Evolutionary conservation across 768 basidiomycete species (phyloP).

Genomic region (Naganishia randhawae): DNA sequence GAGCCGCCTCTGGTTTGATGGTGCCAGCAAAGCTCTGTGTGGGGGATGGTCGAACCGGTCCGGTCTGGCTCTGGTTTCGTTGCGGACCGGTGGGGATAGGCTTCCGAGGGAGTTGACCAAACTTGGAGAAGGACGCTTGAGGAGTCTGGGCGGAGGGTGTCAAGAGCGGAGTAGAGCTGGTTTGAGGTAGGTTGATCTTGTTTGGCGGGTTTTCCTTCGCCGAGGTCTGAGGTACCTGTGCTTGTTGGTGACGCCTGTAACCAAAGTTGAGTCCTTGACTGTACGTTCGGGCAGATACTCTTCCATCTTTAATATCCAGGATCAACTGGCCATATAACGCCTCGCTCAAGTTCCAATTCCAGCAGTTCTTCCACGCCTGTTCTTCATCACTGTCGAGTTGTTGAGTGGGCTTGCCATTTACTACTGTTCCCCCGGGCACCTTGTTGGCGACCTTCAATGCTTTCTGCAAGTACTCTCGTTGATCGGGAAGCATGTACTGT

Average conservation of each 20-base stretch:
- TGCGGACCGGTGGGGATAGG: constrained; percentile 20
- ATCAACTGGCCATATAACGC: constrained; percentile 86
- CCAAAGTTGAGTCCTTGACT: constrained; percentile 97
- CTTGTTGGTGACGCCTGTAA: constrained; percentile 60
- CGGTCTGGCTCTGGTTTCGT: constrained; percentile 15
- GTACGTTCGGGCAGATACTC: constrained; percentile 85
- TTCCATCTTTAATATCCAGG: constrained; percentile 83
- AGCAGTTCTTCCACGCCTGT: constrained; percentile 97
- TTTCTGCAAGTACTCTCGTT: constrained; percentile 82
- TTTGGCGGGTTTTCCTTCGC: constrained; percentile 2
- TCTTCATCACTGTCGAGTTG: constrained; percentile 61
- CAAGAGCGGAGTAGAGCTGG: constrained; percentile 14
- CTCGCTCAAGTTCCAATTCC: constrained; percentile 97
- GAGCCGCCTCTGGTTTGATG: neutral
- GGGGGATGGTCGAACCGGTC: neutral
- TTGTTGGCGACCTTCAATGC: constrained; percentile 78
- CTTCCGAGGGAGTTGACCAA: constrained; percentile 16
- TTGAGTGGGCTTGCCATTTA: constrained; percentile 32
- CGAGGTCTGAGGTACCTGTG: constrained; percentile 2
- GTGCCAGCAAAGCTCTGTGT: neutral
- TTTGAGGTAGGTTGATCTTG: constrained; percentile 20
- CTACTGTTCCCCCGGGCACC: constrained; percentile 56
- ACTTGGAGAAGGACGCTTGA: constrained; percentile 17
- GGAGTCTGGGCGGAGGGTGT: constrained; percentile 9
- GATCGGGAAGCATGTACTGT: constrained; percentile 55